Evolutionary conservation across 257 asterid species (phyloP).

Genomic region (Fraxinus anomala): DNA sequence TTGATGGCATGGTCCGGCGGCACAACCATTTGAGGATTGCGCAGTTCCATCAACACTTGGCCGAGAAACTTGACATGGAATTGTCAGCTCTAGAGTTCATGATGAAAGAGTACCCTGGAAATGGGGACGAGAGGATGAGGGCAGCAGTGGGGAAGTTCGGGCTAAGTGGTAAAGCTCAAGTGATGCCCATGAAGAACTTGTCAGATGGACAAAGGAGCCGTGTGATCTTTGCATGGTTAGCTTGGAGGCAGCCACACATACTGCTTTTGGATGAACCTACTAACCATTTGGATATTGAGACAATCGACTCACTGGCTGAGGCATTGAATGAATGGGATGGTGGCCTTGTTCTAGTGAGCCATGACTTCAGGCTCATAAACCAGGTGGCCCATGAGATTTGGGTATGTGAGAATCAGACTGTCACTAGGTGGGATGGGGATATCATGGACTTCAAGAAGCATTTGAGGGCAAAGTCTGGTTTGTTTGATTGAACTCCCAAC

Average conservation of each 20-base stretch:
- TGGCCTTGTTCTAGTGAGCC: conserved; percentile 96
- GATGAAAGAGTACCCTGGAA: conserved; percentile 86
- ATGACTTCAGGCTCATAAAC: conserved; percentile 93
- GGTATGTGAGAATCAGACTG: conserved; percentile 90
- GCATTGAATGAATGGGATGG: conserved; percentile 98
- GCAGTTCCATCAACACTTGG: conserved; percentile 89
- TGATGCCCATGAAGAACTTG: conserved; percentile 90
- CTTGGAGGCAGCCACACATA: conserved; percentile 88
- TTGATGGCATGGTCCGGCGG: conserved; percentile 93
- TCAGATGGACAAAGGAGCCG: conserved; percentile 93
- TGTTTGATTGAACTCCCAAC: conserved; percentile 36
- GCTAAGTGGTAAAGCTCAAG: conserved; percentile 88
- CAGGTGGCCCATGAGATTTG: conserved; percentile 98
- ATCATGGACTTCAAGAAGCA: conserved; percentile 93
- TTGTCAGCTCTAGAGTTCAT: conserved; percentile 73
- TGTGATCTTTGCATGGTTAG: conserved; percentile 95
- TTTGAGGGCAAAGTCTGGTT: conserved; percentile 69
- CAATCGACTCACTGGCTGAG: conserved; percentile 92
- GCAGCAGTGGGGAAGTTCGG: conserved; percentile 88
- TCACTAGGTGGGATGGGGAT: conserved; percentile 87
- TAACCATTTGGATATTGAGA: conserved; percentile 94
- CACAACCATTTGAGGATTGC: conserved; percentile 92
- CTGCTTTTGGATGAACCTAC: conserved; percentile 93
- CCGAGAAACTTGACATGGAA: conserved; percentile 89
- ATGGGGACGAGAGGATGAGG: conserved; percentile 92